Evolutionary conservation across 192 early-diverging fungal genomes (phyloP).

Genomic region (Coemansia guatemalensis): DNA sequence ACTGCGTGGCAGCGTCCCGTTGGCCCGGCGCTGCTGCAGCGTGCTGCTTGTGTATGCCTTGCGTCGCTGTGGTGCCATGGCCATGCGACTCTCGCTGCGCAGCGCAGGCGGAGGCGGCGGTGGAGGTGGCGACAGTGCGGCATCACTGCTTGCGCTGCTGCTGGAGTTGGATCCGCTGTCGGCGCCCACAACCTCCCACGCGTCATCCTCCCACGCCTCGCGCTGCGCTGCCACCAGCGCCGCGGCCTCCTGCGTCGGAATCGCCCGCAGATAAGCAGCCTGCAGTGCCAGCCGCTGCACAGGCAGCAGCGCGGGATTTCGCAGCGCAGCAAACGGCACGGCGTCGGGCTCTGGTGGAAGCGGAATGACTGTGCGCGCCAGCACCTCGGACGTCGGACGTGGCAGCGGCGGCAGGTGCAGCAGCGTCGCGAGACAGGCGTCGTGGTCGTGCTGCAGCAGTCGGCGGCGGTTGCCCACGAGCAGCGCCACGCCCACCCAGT

Average conservation of each 20-base stretch:
- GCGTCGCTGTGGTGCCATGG: constrained; percentile 10
- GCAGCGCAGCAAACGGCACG: constrained; percentile 10
- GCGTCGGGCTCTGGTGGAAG: neutral
- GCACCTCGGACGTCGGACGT: constrained; percentile 33
- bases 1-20: constrained; percentile 22
- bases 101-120: too few relatives aligned
- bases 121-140: neutral
- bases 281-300: constrained; percentile 60
- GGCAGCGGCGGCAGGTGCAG: constrained; percentile 62
- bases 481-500: constrained; percentile 80
- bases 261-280: constrained; percentile 62
- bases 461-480: constrained; percentile 61
- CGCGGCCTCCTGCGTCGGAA: constrained; percentile 55
- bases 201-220: constrained; percentile 44
- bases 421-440: constrained; percentile 61
- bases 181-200: constrained; percentile 32
- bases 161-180: neutral
- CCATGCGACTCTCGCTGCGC: too few relatives aligned
- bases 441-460: constrained; percentile 65
- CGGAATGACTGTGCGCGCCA: constrained; percentile 23
- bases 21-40: constrained; percentile 29
- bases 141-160: neutral
- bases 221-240: constrained; percentile 61
- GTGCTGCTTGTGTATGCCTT: constrained; percentile 37
- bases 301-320: constrained; percentile 15